Percentiles rank a stretch among this genome's conserved stretches.
Conservation (phyloP, 2,329 filamentous ascomycete species). For the Paraphoma chrysanthemicola region DNA sequence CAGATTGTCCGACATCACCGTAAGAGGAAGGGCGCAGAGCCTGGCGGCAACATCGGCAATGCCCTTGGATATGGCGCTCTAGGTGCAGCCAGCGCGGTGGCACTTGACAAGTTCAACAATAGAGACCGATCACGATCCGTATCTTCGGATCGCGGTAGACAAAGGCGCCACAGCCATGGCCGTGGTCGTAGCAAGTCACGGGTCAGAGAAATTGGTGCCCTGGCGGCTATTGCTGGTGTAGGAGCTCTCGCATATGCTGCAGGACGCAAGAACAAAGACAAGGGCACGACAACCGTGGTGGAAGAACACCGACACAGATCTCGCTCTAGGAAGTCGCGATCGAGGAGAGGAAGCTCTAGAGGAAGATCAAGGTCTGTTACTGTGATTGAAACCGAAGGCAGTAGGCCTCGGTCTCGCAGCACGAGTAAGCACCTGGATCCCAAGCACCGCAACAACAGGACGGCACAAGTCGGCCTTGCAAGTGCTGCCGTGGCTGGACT, state of each 20-base stretch:
- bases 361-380: conserved; percentile 45
- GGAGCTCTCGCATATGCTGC: conserved; percentile 65
- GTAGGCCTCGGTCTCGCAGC: conserved; percentile 50
- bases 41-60: conserved; percentile 59
- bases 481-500: conserved; percentile 69
- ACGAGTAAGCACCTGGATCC: conserved; percentile 52
- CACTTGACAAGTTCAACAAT: conserved; percentile 58
- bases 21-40: conserved; percentile 62
- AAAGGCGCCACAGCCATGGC: conserved; percentile 31
- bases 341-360: conserved; percentile 13
- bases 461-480: conserved; percentile 68
- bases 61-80: conserved; percentile 67
- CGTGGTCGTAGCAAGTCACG: conserved; percentile 48
- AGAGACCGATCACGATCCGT: conserved; percentile 56
- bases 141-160: conserved; percentile 38
- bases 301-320: conserved; percentile 58
- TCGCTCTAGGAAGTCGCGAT: conserved; percentile 44
- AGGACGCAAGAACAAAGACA: conserved; percentile 55
- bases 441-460: conserved; percentile 63
- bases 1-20: conserved; percentile 65
- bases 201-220: conserved; percentile 61
- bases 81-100: conserved; percentile 67
- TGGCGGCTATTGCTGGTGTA: conserved; percentile 67
- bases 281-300: conserved; percentile 50
- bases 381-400: conserved; percentile 32